Evolutionary conservation across 1,284 basidiomycete species (phyloP).

Genomic region (Ceratobasidium sp.): DNA sequence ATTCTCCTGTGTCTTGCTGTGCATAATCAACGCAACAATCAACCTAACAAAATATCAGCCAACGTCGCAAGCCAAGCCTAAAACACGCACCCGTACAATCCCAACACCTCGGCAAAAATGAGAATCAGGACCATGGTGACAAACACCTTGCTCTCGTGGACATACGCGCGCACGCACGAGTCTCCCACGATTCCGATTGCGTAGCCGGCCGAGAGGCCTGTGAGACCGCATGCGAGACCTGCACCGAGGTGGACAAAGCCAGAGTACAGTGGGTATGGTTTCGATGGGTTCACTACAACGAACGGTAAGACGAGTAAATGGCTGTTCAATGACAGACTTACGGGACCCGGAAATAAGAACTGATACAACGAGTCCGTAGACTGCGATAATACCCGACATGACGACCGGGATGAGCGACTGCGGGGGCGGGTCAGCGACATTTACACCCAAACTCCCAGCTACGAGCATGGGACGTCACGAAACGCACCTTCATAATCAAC

Average conservation of each 20-base stretch:
- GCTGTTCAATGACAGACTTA: too few relatives aligned
- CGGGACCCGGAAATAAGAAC: constrained; percentile 57
- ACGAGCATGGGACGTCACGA: background rate
- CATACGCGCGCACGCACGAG: constrained; percentile 63
- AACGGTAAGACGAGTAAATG: background rate
- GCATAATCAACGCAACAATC: constrained; percentile 89
- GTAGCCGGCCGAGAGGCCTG: constrained; percentile 95
- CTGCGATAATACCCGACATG: constrained; percentile 84
- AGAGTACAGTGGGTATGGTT: constrained; percentile 69
- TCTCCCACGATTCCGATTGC: constrained; percentile 98
- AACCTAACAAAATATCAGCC: constrained; percentile 56
- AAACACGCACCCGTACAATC: constrained; percentile 71
- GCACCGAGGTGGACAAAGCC: constrained; percentile 96
- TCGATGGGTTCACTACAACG: constrained; percentile 63
- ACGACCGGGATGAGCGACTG: constrained; percentile 91
- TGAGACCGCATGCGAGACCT: constrained; percentile 89
- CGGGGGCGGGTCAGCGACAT: too few relatives aligned
- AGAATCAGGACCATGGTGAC: constrained; percentile 89
- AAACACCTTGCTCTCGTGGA: constrained; percentile 67
- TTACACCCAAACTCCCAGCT: background rate
- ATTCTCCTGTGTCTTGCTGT: constrained; percentile 60
- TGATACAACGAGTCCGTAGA: constrained; percentile 70
- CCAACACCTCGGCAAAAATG: constrained; percentile 94
- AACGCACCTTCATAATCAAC: constrained; percentile 92
- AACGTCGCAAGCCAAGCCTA: constrained; percentile 51